phyloP scores from a whole-genome alignment of 257 asterid genomes.

The Nyctanthes arbortristis region DNA sequence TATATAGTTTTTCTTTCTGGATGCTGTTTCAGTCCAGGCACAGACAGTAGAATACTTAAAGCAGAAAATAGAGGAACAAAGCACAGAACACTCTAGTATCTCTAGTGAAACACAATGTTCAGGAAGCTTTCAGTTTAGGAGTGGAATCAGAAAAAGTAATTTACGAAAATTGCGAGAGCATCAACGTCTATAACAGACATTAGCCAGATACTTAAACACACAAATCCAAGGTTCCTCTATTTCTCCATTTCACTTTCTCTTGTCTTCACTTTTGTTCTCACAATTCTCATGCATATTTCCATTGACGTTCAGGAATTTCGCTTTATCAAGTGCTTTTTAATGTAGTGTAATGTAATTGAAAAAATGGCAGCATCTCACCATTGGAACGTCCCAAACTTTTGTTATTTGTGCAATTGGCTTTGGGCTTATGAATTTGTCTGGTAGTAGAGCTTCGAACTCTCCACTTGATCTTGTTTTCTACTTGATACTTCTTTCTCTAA shows the following conservation, averaged over 20 bases:
- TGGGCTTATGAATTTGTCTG: neutral
- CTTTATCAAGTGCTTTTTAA: conserved; percentile 16
- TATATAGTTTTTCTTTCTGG: conserved; percentile 17
- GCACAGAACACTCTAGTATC: conserved; percentile 26
- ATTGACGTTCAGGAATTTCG: too few species aligned
- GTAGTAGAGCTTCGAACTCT: neutral
- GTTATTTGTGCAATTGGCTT: neutral
- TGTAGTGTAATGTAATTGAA: conserved; percentile 10
- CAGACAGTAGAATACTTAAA: conserved; percentile 65
- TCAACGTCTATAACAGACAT: conserved; percentile 33
- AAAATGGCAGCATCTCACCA: neutral
- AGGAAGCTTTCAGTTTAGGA: conserved; percentile 62
- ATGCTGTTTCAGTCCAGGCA: conserved; percentile 65
- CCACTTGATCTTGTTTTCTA: neutral
- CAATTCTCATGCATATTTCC: conserved; percentile 1
- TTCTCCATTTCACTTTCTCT: neutral
- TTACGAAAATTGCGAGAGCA: conserved; percentile 46
- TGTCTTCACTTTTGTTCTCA: neutral
- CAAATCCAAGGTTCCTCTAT: conserved; percentile 19
- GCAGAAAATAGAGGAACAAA: conserved; percentile 39
- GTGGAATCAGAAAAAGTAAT: conserved; percentile 64
- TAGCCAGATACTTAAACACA: conserved; percentile 20
- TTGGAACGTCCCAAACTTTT: neutral
- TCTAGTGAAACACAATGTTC: conserved; percentile 34
- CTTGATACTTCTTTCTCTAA: neutral